Evolutionary conservation across 1,284 basidiomycete species (phyloP).

Genomic region (Phlebopus sp.): DNA sequence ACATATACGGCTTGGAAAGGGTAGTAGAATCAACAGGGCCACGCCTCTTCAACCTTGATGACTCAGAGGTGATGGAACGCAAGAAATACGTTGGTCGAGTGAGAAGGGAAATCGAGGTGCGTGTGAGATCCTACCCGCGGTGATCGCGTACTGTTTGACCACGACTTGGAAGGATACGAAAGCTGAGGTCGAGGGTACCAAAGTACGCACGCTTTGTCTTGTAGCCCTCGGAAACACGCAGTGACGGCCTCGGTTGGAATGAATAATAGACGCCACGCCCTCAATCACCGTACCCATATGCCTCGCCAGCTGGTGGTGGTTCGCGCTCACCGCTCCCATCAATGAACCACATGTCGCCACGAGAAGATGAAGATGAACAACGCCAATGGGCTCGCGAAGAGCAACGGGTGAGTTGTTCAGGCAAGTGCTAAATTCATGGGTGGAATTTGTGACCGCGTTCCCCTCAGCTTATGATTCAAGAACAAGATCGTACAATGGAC

Average conservation of each 20-base stretch:
- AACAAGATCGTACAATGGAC: slow-evolving; percentile 85
- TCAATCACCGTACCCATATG: slow-evolving; percentile 17
- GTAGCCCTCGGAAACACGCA: background rate
- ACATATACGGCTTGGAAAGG: slow-evolving; percentile 36
- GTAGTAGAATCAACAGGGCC: slow-evolving; percentile 81
- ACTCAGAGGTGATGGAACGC: slow-evolving; percentile 68
- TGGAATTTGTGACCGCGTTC: background rate
- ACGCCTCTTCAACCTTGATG: slow-evolving; percentile 78
- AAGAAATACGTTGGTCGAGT: slow-evolving; percentile 74
- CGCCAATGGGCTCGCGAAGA: slow-evolving; percentile 79
- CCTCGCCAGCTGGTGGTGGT: slow-evolving; percentile 9
- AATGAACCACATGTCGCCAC: slow-evolving; percentile 13
- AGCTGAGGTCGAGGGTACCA: slow-evolving; percentile 37
- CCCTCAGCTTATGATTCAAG: slow-evolving; percentile 72
- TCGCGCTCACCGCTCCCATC: slow-evolving; percentile 14
- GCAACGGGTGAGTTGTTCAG: slow-evolving; percentile 57
- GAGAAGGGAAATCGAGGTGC: slow-evolving; percentile 73
- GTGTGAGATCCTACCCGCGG: slow-evolving; percentile 28
- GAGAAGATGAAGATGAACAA: slow-evolving; percentile 57
- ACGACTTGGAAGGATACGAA: slow-evolving; percentile 57
- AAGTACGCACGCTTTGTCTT: slow-evolving; percentile 28
- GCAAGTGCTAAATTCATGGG: background rate
- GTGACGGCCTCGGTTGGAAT: slow-evolving; percentile 2
- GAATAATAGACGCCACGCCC: slow-evolving; percentile 6
- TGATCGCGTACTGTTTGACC: slow-evolving; percentile 6